These are phyloP conservation scores for Raffaelea albimanens DNA, from an alignment of 2,329 filamentous ascomycete species.

Conservation along the genomic window DNA sequence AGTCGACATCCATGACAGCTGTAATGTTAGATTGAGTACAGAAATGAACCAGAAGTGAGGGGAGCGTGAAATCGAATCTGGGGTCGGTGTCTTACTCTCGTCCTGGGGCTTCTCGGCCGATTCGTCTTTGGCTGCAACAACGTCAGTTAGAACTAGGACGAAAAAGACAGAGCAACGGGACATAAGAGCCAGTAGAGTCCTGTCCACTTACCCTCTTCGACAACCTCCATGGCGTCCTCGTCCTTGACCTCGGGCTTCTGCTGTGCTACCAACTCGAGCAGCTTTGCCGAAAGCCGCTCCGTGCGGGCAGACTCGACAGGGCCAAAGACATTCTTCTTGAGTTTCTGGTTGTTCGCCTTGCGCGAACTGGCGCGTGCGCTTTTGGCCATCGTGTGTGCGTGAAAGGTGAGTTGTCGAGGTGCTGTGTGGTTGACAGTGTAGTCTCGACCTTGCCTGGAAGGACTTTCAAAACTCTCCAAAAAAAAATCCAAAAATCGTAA, in stretches of 20 bases:
- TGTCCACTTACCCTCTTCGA: conserved; percentile 31
- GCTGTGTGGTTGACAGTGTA: background rate
- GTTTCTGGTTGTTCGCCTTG: conserved; percentile 74
- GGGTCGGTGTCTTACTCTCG: conserved; percentile 11
- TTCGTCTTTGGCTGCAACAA: too few species aligned
- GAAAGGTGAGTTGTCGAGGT: background rate
- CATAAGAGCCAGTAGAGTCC: too few species aligned
- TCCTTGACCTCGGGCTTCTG: conserved; percentile 14
- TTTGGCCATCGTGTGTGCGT: conserved; percentile 63
- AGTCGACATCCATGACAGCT: conserved; percentile 50
- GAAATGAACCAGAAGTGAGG: background rate
- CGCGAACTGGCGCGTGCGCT: conserved; percentile 67
- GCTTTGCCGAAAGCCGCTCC: conserved; percentile 75
- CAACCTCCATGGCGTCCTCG: conserved; percentile 21
- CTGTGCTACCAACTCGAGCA: conserved; percentile 69
- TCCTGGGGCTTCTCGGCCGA: conserved; percentile 9
- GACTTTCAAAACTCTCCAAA: too few species aligned
- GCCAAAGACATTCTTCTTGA: conserved; percentile 75
- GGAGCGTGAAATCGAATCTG: background rate
- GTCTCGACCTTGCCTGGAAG: too few species aligned
- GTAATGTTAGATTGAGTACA: background rate
- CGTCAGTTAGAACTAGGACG: too few species aligned
- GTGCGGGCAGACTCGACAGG: conserved; percentile 71
- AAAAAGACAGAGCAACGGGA: too few species aligned
- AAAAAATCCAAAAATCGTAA: too few species aligned